Conservation (phyloP, 106 monocot genomes). For the Dioscorea dumetorum region DNA sequence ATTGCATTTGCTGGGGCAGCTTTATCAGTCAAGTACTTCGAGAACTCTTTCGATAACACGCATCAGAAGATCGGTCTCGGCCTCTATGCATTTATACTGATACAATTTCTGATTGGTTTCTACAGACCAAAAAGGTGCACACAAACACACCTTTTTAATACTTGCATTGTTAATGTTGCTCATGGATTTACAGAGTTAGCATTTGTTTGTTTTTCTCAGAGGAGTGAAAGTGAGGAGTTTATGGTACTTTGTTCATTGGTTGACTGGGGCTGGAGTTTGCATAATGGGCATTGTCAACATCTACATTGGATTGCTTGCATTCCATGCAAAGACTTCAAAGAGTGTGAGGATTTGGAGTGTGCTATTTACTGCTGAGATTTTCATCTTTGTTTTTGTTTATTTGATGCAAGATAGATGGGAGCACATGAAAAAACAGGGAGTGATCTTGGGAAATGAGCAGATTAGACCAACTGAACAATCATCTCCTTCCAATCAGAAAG, state of each 20-base stretch:
- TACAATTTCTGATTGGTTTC: background rate
- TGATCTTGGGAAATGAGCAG: constrained; percentile 32
- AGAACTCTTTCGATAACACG: constrained; percentile 69
- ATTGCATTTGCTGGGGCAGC: constrained; percentile 43
- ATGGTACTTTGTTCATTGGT: constrained; percentile 74
- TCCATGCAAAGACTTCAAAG: constrained; percentile 39
- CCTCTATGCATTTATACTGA: constrained; percentile 41
- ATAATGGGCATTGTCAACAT: constrained; percentile 48
- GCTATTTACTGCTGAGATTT: constrained; percentile 54
- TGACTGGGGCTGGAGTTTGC: constrained; percentile 44
- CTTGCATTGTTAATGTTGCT: too few relatives aligned
- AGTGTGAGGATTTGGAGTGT: constrained; percentile 43
- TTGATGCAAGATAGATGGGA: constrained; percentile 63
- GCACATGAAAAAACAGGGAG: constrained; percentile 56
- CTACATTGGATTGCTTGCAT: constrained; percentile 59
- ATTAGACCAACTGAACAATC: constrained; percentile 39
- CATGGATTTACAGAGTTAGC: too few relatives aligned
- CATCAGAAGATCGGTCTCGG: constrained; percentile 60
- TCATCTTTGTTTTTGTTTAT: constrained; percentile 43
- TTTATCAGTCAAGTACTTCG: constrained; percentile 46
- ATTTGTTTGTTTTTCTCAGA: constrained; percentile 21
- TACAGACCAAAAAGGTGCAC: too few relatives aligned
- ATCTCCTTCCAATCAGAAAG: constrained; percentile 25
- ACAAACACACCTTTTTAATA: too few relatives aligned
- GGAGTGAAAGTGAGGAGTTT: constrained; percentile 51